These are phyloP conservation scores for Climacium dendroides DNA, from an alignment of 225 moss, liverwort and hornwort species.

Conservation along the genomic window DNA sequence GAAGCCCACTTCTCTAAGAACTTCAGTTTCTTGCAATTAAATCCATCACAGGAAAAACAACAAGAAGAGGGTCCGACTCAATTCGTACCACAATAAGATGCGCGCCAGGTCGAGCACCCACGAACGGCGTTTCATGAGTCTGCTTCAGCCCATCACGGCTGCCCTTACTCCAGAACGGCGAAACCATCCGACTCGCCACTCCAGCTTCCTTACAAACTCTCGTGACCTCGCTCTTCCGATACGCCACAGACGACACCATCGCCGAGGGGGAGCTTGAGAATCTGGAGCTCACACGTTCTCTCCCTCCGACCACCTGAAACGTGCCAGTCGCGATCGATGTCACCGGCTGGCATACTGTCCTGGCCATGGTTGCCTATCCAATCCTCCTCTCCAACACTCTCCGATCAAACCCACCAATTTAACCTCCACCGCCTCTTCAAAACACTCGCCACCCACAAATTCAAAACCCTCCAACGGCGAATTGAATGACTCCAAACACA, in stretches of 20 bases:
- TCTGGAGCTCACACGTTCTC: neutral
- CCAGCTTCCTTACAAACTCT: slow-evolving; percentile 7
- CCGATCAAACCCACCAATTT: neutral
- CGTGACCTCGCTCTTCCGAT: neutral
- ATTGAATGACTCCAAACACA: neutral
- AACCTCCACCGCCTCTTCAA: neutral
- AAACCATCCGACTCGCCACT: neutral
- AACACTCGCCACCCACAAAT: neutral
- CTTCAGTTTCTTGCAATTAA: neutral
- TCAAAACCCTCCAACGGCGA: neutral
- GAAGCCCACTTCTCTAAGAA: too few species aligned
- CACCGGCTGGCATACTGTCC: neutral
- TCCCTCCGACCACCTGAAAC: neutral
- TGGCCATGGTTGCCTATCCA: neutral
- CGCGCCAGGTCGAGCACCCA: neutral
- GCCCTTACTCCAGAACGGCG: slow-evolving; percentile 14
- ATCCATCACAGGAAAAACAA: neutral
- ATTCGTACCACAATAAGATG: slow-evolving; percentile 23
- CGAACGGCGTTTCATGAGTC: neutral
- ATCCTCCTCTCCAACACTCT: neutral
- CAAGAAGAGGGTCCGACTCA: neutral
- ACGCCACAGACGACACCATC: slow-evolving; percentile 4
- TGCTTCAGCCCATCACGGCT: neutral
- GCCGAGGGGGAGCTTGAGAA: neutral
- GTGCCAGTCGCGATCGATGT: neutral